These are phyloP conservation scores for Cladosporium sp. DNA, from an alignment of 2,329 filamentous ascomycete genomes.

Conservation along the genomic window DNA sequence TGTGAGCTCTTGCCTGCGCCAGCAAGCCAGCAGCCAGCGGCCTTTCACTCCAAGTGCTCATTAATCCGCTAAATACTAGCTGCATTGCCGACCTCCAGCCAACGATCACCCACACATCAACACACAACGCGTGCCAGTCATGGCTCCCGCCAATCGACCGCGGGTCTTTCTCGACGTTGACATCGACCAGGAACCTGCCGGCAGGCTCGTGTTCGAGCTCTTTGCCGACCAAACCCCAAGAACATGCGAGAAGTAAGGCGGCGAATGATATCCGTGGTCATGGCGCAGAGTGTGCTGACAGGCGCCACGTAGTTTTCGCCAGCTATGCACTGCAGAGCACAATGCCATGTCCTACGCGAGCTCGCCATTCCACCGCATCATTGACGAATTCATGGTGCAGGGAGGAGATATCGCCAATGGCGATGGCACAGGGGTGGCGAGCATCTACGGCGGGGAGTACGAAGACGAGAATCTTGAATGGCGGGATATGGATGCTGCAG, in stretches of 20 bases:
- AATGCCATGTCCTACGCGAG: constrained; percentile 34
- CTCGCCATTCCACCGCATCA: constrained; percentile 37
- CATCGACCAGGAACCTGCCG: constrained; percentile 37
- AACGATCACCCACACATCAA: not conserved
- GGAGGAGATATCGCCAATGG: constrained; percentile 39
- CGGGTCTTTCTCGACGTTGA: constrained; percentile 40
- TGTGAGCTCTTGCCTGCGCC: not conserved
- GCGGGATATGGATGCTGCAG: constrained; percentile 37
- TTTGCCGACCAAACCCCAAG: constrained; percentile 42
- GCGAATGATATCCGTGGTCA: not conserved
- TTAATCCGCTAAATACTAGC: not conserved
- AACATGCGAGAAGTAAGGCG: constrained; percentile 42
- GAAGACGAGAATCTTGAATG: constrained; percentile 40
- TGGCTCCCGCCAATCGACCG: constrained; percentile 25
- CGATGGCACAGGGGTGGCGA: constrained; percentile 37
- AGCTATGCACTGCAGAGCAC: constrained; percentile 39
- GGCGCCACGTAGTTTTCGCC: constrained; percentile 36
- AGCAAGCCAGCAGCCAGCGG: not conserved
- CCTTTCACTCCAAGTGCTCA: not conserved
- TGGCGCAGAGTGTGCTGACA: constrained; percentile 13
- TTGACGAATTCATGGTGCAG: constrained; percentile 43
- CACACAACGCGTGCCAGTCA: not conserved
- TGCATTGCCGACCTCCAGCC: not conserved
- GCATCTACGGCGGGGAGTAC: constrained; percentile 38
- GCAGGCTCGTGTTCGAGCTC: constrained; percentile 42